Evolutionary conservation across 176 grass and related monocot species (phyloP), one percentile per base, ranked within the genome.

Genomic region (Musa itinerans): DNA sequence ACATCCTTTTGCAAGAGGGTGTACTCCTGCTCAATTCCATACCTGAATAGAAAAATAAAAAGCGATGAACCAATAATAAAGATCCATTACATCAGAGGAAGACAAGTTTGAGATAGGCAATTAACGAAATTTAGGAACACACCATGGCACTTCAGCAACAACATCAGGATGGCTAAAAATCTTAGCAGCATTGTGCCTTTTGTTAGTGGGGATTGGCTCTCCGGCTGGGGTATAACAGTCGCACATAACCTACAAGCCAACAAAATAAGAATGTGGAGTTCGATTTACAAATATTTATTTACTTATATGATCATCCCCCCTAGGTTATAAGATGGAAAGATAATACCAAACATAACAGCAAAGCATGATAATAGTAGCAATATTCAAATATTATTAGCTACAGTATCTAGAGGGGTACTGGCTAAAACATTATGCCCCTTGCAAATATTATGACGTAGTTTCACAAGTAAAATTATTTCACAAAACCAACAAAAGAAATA

Each of bases 11-110:
- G 95, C 19, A 99, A 74, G 59, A 99, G 95, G 74, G 91, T 99
- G 86, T 99, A 99, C 71, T 99, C 95, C 86, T 99, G 91, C 79
- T 99, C 95, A 82, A 92, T 99, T 78, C 91, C 95, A 12, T 92
- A 99, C 95, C 88, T 99, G 22, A 54, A 25, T 2, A n/a, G 8
- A 27, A 74, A 2, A 26, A 9, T 1, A 62, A 19, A 62, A 8
- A 62, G 15, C 0, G 13, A 74, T 34, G 22, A 25, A 26, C 8
- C 8, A 74, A 25, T 26, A 27, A 54, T 1, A 22, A 25, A 54
- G 11, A 24, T 29, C 15, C 49, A 19, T 11, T 10, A 20, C 16
- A 43, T 69, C 24, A 56, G 14, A 74, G 27, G 25, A 16, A 43
- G 13, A 11, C 27, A 43, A 29, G 26, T 24, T 56, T 2, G 2